Evolutionary conservation across 2,329 filamentous ascomycete species (phyloP).

Genomic region (Xylariales sp.): DNA sequence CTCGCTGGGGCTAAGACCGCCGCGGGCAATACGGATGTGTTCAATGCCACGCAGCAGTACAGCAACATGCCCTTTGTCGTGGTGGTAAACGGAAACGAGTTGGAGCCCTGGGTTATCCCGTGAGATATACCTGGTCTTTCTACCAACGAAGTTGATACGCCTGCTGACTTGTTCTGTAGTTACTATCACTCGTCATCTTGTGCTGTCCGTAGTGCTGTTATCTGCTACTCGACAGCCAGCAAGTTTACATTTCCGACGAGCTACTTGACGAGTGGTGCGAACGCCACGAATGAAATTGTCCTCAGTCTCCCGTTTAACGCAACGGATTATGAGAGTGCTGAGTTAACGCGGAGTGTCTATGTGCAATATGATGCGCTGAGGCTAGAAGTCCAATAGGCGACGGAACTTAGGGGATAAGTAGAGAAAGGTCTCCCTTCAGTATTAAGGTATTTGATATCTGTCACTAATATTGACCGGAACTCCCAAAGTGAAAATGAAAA

Average conservation of each 20-base stretch:
- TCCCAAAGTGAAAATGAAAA: no score
- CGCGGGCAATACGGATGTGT: slow-evolving; percentile 56
- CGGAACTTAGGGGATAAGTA: background rate
- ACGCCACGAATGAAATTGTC: slow-evolving; percentile 50
- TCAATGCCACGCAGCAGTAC: slow-evolving; percentile 47
- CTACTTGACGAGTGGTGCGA: slow-evolving; percentile 29
- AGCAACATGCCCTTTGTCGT: slow-evolving; percentile 47
- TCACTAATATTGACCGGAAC: no score
- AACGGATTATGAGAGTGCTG: slow-evolving; percentile 53
- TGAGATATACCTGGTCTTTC: slow-evolving; percentile 1
- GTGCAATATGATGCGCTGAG: slow-evolving; percentile 63
- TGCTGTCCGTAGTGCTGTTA: slow-evolving; percentile 53
- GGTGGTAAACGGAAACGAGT: slow-evolving; percentile 32
- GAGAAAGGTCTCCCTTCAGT: no score
- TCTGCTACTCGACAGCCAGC: slow-evolving; percentile 57
- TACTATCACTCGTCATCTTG: slow-evolving; percentile 54
- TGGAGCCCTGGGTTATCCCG: slow-evolving; percentile 53
- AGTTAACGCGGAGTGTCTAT: slow-evolving; percentile 51
- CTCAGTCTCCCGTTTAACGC: slow-evolving; percentile 56
- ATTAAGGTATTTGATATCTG: background rate
- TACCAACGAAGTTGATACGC: accelerated
- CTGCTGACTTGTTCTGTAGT: background rate
- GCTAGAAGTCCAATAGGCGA: slow-evolving; percentile 42
- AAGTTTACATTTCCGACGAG: slow-evolving; percentile 53
- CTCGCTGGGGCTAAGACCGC: slow-evolving; percentile 59